phyloP scores from a whole-genome alignment of 1,284 basidiomycete species.

The Rhodotorula sp. region DNA sequence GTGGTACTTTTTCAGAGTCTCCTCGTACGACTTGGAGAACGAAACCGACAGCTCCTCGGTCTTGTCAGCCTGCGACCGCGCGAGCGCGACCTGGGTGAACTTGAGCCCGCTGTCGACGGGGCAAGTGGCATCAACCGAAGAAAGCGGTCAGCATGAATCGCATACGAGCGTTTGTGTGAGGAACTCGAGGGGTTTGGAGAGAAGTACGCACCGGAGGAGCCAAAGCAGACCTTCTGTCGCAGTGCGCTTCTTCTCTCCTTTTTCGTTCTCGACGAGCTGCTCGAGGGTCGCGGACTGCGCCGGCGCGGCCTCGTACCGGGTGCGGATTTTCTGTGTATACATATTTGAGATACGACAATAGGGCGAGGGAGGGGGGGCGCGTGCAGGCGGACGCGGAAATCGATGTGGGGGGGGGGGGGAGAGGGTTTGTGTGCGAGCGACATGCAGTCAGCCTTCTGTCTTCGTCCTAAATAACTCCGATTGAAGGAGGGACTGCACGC shows the following conservation, averaged over 20 bases:
- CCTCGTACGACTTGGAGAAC: slow-evolving; percentile 81
- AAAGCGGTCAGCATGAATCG: neutral
- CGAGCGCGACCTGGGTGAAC: slow-evolving; percentile 85
- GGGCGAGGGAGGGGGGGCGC: too few relatives aligned
- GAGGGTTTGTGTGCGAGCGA: too few relatives aligned
- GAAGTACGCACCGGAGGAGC: slow-evolving; percentile 70
- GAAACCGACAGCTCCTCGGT: slow-evolving; percentile 69
- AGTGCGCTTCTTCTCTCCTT: slow-evolving; percentile 74
- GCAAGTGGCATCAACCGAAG: neutral
- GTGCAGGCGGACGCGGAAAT: too few relatives aligned
- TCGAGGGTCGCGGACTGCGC: slow-evolving; percentile 75
- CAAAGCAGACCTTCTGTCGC: slow-evolving; percentile 92
- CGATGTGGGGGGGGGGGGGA: too few relatives aligned
- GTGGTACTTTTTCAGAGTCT: slow-evolving; percentile 80
- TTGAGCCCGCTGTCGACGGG: slow-evolving; percentile 77
- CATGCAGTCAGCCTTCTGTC: too few relatives aligned
- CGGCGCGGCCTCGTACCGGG: slow-evolving; percentile 69
- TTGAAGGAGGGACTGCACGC: slow-evolving; percentile 44
- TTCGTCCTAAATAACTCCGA: too few relatives aligned
- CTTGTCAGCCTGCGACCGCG: slow-evolving; percentile 67
- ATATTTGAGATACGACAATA: too few relatives aligned
- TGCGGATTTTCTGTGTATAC: slow-evolving; percentile 74
- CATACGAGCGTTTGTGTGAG: neutral
- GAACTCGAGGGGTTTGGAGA: neutral
- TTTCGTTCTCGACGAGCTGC: slow-evolving; percentile 79